Evolutionary conservation across 495 filamentous ascomycete genomes (phyloP), one percentile per base, ranked within the genome.

Genomic region (Hyaloscypha finlandica): DNA sequence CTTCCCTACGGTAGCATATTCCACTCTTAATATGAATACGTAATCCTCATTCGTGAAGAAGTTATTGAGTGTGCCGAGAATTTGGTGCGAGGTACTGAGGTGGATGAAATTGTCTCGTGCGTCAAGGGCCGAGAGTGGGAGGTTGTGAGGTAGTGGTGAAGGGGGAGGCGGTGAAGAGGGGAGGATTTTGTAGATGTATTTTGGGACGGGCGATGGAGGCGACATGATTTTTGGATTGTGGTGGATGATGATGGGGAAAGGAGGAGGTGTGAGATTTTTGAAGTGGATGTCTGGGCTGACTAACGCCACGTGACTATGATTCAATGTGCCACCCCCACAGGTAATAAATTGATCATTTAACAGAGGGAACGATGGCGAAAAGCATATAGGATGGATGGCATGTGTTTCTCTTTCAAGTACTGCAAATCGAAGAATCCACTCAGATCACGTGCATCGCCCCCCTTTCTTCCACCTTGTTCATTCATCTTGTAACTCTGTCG

Each of bases 101-200:
- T 78, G 77, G 48, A 78, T 75, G 71, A 77, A 78, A 29, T 71
- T 70, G 29, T 77, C 75, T 9, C 66, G 33, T 16, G 68, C 58
- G 66, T 78, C 77, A 12, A 75, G 64, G 14, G 61, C 51, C 5
- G 77, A 77, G 60, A 75, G 64, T 2, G 73, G 74, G 31, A 76
- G 68, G 22, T 53, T 65, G 2, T n/a, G 54, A 0, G 77, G 74
- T 14, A 79, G 74, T 3, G 75, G 73, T 22, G 68, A 63, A 14
- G 73, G 69, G 8, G 65, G 65, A 9, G 65, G 39, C 8, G 75
- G 70, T 16, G 52, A 45, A 11, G 70, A 61, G 22, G 76, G 64
- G 8, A 76, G 63, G 45, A 79, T 77, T 39, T 79, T 76, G 71
- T 76, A 76, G 65, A 77, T 70, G 61, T 74, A 75, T 64, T 66